A percentile compares a stretch with the other conserved stretches of the same genome.
Evolutionary conservation across 345 rosid species (phyloP).

Genomic region (Hirschfeldia incana): DNA sequence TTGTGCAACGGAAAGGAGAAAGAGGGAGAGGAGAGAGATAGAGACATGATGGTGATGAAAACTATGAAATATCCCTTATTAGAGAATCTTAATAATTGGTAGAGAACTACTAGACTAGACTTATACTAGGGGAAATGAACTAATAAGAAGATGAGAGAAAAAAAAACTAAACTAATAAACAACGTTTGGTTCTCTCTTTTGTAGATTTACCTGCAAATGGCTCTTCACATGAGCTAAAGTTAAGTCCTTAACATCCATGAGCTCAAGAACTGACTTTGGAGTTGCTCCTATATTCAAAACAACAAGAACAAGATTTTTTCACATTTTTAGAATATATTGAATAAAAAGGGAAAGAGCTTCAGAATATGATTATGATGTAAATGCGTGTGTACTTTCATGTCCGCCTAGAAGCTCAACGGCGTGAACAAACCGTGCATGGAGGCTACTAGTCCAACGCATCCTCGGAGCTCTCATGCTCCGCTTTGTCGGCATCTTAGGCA

Average conservation of each 20-base stretch:
- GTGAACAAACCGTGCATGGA: slow-evolving; percentile 81
- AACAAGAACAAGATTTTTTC: not conserved
- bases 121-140: not conserved
- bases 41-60: slow-evolving; percentile 29
- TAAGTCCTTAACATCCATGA: slow-evolving; percentile 90
- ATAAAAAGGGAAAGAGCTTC: not conserved
- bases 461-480: slow-evolving; percentile 90
- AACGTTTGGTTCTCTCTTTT: slow-evolving; percentile 2
- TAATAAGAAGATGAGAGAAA: slow-evolving; percentile 22
- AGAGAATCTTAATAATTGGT: slow-evolving; percentile 3
- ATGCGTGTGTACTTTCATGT: slow-evolving; percentile 69
- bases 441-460: slow-evolving; percentile 92
- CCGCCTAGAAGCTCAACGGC: slow-evolving; percentile 94
- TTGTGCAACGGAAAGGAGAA: slow-evolving; percentile 20
- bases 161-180: not conserved
- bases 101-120: slow-evolving; percentile 13
- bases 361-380: slow-evolving; percentile 3
- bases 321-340: not conserved
- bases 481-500: slow-evolving; percentile 64
- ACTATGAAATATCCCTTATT: slow-evolving; percentile 27
- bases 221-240: slow-evolving; percentile 90
- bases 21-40: slow-evolving; percentile 1
- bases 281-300: slow-evolving; percentile 65
- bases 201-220: slow-evolving; percentile 74
- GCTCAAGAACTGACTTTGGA: slow-evolving; percentile 87